Conservation (phyloP, 768 basidiomycete genomes). For the Dacryopinax spathularia region DNA sequence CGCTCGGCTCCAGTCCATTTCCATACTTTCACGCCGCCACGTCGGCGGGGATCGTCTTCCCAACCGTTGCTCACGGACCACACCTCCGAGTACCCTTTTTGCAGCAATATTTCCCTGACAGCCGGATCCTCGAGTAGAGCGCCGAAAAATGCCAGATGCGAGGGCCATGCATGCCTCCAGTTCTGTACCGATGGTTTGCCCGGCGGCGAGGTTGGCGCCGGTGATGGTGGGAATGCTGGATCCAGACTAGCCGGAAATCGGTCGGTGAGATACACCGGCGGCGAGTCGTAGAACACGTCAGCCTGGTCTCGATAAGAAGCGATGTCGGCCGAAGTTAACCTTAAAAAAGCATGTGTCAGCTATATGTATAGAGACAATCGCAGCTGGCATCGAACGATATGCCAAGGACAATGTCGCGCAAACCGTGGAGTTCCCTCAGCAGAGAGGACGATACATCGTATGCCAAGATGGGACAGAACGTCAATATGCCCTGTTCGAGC, state of each 20-base stretch:
- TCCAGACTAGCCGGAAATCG: conserved; percentile 58
- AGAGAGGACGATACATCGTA: too few relatives aligned
- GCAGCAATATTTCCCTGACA: conserved; percentile 34
- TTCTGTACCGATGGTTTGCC: conserved; percentile 16
- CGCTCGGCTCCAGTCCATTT: conserved; percentile 15
- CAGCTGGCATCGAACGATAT: neutral
- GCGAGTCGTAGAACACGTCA: conserved; percentile 62
- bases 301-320: conserved; percentile 64
- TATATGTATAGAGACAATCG: neutral
- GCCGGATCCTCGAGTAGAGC: conserved; percentile 40
- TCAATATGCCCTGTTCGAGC: too few relatives aligned
- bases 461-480: too few relatives aligned
- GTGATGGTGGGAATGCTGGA: conserved; percentile 48
- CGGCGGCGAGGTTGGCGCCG: conserved; percentile 32
- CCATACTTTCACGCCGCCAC: conserved; percentile 65
- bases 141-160: conserved; percentile 70
- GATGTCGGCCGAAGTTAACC: conserved; percentile 20
- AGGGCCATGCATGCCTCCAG: conserved; percentile 70
- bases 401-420: neutral
- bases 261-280: conserved; percentile 44
- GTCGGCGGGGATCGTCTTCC: conserved; percentile 57
- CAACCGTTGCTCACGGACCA: conserved; percentile 51
- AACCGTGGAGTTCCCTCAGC: neutral
- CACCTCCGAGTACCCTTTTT: conserved; percentile 48
- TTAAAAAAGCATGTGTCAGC: neutral